A percentile compares a stretch with the other conserved stretches of the same genome.
These are phyloP conservation scores for Pythium aquatile DNA, from an alignment of 352 stramenopile genomes.

Conservation along the genomic window DNA sequence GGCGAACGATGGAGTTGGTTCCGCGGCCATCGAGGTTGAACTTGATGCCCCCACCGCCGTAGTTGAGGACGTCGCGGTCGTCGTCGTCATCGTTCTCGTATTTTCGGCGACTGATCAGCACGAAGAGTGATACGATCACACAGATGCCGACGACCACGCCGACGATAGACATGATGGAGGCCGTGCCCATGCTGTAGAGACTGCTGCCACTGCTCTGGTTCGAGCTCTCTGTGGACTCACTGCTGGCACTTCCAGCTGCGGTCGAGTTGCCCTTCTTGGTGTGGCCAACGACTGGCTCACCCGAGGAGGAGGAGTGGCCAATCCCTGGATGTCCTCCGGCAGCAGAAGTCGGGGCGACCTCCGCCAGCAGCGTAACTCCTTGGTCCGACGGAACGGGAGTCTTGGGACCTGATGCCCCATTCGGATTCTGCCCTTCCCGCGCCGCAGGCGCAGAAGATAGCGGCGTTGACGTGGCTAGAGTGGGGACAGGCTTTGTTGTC, in stretches of 20 bases:
- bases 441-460: neutral
- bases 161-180: constrained; percentile 71
- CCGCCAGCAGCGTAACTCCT: neutral
- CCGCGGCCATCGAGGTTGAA: constrained; percentile 41
- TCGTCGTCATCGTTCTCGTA: constrained; percentile 54
- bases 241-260: neutral
- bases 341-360: neutral
- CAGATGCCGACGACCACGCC: constrained; percentile 64
- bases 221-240: constrained; percentile 34
- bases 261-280: constrained; percentile 6
- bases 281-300: constrained; percentile 1
- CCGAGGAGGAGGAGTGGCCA: constrained; percentile 12
- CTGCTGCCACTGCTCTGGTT: constrained; percentile 43
- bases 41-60: constrained; percentile 29
- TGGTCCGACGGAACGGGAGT: neutral
- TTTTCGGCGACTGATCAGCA: constrained; percentile 59
- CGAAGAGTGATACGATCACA: constrained; percentile 55
- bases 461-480: neutral
- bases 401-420: neutral
- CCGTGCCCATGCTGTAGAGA: constrained; percentile 54
- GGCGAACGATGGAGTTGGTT: constrained; percentile 34
- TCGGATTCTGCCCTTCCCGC: neutral
- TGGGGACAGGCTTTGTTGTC: neutral
- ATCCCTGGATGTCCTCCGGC: neutral
- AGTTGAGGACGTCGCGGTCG: constrained; percentile 32